A percentile compares a stretch with the other conserved stretches of the same genome.
phyloP scores from a whole-genome alignment of 2,329 filamentous ascomycete species.

The Colletotrichum truncatum region DNA sequence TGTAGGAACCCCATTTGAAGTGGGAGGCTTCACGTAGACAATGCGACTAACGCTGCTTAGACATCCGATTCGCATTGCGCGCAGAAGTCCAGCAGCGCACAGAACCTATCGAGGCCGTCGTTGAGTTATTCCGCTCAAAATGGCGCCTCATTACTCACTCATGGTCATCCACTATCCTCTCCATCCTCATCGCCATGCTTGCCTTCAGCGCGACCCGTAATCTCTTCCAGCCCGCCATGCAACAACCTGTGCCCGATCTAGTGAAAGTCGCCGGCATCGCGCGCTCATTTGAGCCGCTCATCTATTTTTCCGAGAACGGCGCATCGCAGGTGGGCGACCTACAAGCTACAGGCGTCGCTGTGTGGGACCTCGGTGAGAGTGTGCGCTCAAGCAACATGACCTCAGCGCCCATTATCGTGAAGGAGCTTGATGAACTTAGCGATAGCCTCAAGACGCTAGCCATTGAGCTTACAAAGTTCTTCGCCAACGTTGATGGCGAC shows the following conservation, averaged over 20 bases:
- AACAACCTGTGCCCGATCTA: constrained; percentile 80
- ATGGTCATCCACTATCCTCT: constrained; percentile 72
- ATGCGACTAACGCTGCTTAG: constrained; percentile 53
- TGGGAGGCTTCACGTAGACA: constrained; percentile 1
- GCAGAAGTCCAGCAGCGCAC: constrained; percentile 89
- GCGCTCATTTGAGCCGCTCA: constrained; percentile 91
- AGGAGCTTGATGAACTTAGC: constrained; percentile 84
- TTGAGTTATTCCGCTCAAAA: constrained; percentile 69
- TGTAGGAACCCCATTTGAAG: constrained; percentile 50
- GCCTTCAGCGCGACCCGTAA: constrained; percentile 72
- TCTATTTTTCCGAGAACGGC: constrained; percentile 93
- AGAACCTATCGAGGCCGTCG: constrained; percentile 80
- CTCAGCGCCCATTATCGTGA: constrained; percentile 85
- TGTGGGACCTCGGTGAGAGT: constrained; percentile 94
- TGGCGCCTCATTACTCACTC: constrained; percentile 73
- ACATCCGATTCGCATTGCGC: constrained; percentile 87
- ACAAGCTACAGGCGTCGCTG: constrained; percentile 90
- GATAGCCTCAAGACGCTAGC: constrained; percentile 87
- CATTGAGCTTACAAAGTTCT: constrained; percentile 89
- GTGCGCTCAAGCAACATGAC: constrained; percentile 92
- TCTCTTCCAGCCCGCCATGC: constrained; percentile 73
- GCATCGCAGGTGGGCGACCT: constrained; percentile 86
- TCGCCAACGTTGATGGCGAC: constrained; percentile 91
- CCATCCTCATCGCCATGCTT: constrained; percentile 69
- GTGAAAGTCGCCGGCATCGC: constrained; percentile 91